These are phyloP conservation scores for Paecilomyces variotii DNA, from an alignment of 2,329 filamentous ascomycete genomes.

Conservation along the genomic window DNA sequence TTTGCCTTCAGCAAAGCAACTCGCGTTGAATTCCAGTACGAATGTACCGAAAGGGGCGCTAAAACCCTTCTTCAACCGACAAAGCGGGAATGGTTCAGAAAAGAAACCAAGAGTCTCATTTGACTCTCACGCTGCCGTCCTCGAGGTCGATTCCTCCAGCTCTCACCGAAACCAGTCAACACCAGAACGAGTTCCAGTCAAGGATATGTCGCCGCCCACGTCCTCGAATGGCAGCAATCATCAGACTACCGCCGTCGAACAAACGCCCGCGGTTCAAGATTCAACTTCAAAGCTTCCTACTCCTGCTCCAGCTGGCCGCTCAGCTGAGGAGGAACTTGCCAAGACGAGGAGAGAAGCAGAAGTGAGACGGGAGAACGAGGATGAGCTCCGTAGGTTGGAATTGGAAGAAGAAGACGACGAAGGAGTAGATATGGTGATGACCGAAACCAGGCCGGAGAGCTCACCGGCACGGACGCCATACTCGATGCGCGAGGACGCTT, in stretches of 20 bases:
- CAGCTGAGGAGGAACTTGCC: conserved; percentile 32
- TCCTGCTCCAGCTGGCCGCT: conserved; percentile 7
- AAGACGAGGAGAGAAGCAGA: conserved; percentile 11
- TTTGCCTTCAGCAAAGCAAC: conserved; percentile 42
- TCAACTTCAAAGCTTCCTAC: conserved; percentile 4
- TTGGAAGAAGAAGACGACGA: conserved; percentile 1
- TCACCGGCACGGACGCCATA: conserved; percentile 1
- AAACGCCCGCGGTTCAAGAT: not conserved
- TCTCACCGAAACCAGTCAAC: not conserved
- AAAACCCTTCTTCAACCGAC: conserved; percentile 20
- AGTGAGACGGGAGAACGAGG: not conserved
- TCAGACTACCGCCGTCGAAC: not conserved
- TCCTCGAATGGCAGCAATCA: not conserved
- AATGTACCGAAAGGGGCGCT: conserved; percentile 17
- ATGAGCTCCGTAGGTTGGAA: not conserved
- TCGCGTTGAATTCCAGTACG: conserved; percentile 26
- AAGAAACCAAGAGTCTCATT: conserved; percentile 3
- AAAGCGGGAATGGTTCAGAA: conserved; percentile 15
- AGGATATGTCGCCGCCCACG: not conserved
- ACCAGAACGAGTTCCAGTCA: not conserved
- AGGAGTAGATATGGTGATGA: not conserved
- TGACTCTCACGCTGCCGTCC: not conserved
- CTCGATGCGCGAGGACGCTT: too few species aligned
- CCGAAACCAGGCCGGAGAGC: not conserved
- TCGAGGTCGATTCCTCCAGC: not conserved